Evolutionary conservation across 495 filamentous ascomycete genomes (phyloP).

Genomic region (Penicillium longicatenatum): DNA sequence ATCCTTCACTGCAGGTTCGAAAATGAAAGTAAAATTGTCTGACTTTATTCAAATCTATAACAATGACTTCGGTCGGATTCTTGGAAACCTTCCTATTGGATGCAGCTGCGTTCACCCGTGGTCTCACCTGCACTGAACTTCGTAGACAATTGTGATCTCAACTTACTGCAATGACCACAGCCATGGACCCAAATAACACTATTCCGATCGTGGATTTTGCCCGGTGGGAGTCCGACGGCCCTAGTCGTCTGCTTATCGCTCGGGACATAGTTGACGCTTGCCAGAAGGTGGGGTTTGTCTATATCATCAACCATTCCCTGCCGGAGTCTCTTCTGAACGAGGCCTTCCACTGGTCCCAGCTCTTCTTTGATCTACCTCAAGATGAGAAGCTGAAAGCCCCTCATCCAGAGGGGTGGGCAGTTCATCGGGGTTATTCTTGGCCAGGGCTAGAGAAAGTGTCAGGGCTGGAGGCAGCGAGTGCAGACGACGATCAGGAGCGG

Average conservation of each 20-base stretch:
- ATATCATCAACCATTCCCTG: slow-evolving; percentile 58
- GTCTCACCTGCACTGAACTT: not conserved
- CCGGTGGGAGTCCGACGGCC: slow-evolving; percentile 35
- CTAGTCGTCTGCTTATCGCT: slow-evolving; percentile 43
- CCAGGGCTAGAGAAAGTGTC: slow-evolving; percentile 66
- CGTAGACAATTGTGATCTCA: slow-evolving; percentile 1
- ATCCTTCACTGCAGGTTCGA: not conserved
- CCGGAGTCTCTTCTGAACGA: slow-evolving; percentile 46
- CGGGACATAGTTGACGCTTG: slow-evolving; percentile 54
- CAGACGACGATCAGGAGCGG: slow-evolving; percentile 39
- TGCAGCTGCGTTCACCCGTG: not conserved
- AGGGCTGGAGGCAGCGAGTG: slow-evolving; percentile 51
- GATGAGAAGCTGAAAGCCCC: slow-evolving; percentile 57
- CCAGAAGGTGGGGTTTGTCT: slow-evolving; percentile 60
- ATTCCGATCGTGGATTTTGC: slow-evolving; percentile 61
- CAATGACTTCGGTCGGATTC: not conserved
- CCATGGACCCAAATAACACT: not conserved
- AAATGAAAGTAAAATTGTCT: not conserved
- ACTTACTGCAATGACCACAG: not conserved
- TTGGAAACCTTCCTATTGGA: not conserved
- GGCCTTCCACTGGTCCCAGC: slow-evolving; percentile 55
- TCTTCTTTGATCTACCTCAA: slow-evolving; percentile 47
- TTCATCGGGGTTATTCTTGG: slow-evolving; percentile 68
- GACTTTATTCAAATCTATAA: not conserved
- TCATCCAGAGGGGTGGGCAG: slow-evolving; percentile 57